Percentiles rank a stretch among this genome's conserved stretches.
Evolutionary conservation across 2,329 filamentous ascomycete genomes (phyloP).

Genomic region (Penicillium olsonii): DNA sequence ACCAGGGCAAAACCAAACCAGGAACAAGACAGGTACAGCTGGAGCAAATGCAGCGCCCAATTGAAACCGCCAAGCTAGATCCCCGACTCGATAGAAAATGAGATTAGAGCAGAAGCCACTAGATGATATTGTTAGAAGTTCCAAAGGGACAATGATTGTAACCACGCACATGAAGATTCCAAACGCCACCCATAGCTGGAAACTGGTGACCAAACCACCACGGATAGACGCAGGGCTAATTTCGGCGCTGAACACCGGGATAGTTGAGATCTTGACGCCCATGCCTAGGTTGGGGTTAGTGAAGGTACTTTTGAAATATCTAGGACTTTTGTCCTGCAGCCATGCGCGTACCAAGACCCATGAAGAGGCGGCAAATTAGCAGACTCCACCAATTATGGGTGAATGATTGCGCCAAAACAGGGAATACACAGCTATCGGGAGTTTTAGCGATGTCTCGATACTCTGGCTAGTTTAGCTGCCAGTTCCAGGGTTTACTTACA

Average conservation of each 20-base stretch:
- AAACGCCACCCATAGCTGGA: constrained; percentile 29
- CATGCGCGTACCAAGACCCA: constrained; percentile 25
- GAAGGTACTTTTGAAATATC: background rate
- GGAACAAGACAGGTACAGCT: constrained; percentile 44
- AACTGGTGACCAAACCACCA: constrained; percentile 31
- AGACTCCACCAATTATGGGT: constrained; percentile 31
- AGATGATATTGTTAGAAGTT: background rate
- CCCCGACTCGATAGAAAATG: constrained; percentile 21
- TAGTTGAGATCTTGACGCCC: constrained; percentile 31
- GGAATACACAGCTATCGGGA: constrained; percentile 23
- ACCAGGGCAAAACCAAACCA: constrained; percentile 29
- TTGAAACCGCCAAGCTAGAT: constrained; percentile 22
- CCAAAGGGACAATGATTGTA: background rate
- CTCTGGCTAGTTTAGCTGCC: no score
- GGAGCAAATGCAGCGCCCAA: constrained; percentile 43
- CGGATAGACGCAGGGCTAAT: constrained; percentile 29
- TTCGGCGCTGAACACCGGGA: constrained; percentile 32
- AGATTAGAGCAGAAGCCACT: constrained; percentile 44
- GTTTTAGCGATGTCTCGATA: no score
- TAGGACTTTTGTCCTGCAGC: background rate
- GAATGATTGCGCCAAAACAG: constrained; percentile 29
- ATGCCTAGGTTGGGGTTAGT: constrained; percentile 14
- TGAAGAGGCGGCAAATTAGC: constrained; percentile 28
- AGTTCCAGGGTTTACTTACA: no score
- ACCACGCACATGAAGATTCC: constrained; percentile 27